Conservation (phyloP, 805 yeast genomes). For the Gaillardinia entomophila region DNA sequence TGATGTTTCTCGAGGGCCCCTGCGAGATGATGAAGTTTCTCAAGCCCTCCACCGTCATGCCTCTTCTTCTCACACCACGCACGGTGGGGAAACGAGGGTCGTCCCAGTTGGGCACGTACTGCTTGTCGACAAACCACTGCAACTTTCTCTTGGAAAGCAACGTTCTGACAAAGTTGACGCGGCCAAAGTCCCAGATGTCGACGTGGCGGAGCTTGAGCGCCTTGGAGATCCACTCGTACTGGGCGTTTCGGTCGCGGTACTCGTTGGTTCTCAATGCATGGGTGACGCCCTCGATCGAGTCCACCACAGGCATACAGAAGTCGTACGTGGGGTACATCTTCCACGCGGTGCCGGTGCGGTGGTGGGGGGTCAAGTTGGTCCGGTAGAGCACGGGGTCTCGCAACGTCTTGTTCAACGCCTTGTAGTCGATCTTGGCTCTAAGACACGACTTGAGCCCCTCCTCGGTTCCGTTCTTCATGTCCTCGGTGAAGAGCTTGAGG, state of each 20-base stretch:
- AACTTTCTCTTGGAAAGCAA: slow-evolving; percentile 93
- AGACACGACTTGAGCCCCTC: slow-evolving; percentile 87
- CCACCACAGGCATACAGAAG: slow-evolving; percentile 97
- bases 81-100: slow-evolving; percentile 99
- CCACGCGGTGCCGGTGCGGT: slow-evolving; percentile 90
- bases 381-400: slow-evolving; percentile 98
- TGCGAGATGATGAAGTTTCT: slow-evolving; percentile 87
- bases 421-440: slow-evolving; percentile 94
- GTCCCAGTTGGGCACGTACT: slow-evolving; percentile 89
- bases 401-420: slow-evolving; percentile 86
- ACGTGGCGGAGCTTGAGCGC: slow-evolving; percentile 83
- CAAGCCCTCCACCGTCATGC: slow-evolving; percentile 98
- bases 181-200: slow-evolving; percentile 95
- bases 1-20: slow-evolving; percentile 96
- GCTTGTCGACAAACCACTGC: slow-evolving; percentile 97
- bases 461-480: slow-evolving; percentile 92
- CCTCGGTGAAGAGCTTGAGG: slow-evolving; percentile 76
- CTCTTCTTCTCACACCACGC: slow-evolving; percentile 98
- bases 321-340: slow-evolving; percentile 98
- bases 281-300: slow-evolving; percentile 93
- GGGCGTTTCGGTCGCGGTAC: slow-evolving; percentile 98
- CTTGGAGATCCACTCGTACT: slow-evolving; percentile 92
- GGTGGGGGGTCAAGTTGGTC: slow-evolving; percentile 96
- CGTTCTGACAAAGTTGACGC: slow-evolving; percentile 96
- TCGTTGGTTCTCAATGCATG: slow-evolving; percentile 97